Base-by-base conservation (phyloP, 2,329 filamentous ascomycete genomes). In the Fragosphaeria purpurea region DNA sequence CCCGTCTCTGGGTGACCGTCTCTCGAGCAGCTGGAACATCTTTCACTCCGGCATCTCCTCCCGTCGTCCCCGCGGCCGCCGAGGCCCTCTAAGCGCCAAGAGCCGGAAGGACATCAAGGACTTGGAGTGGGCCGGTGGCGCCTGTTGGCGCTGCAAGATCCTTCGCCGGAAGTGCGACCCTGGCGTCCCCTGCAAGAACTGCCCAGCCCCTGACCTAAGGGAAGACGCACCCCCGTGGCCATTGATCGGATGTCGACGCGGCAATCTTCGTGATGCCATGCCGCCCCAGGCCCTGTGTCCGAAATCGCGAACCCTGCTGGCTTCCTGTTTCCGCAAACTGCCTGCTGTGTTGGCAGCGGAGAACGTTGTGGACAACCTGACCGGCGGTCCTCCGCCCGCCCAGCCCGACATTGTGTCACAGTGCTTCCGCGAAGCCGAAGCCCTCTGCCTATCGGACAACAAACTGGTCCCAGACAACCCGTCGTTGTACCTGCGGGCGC, bases 81-180 rank as follows among this genome's bases (percentile, higher is more conserved):
- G 59, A 1, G 62, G 62, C 0, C 62, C 62, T 0, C 55, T 63
- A 5, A 62, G 56, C 8, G 60, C 59, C 11, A 59, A 58, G 38
- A 59, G 60, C 41, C 58, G 62, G 5, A 59, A 60, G 7, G 61
- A 60, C 41, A 63, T 63, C 53, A 59, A 58, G 34, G 58, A 56
- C 2, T 48, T 63, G 2, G 62, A 63, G 40, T 58, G 53, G 33
- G 61, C 55, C 1, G 61, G 61, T 7, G 62, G 62, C 11, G 62
- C 62, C 5, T 63, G 62, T 42, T 63, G 62, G 62, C 55, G 62
- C 13, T 63, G 62, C 54, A 62, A 62, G 47, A 62, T 63, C 2
- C 56, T 63, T 4, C 56, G 60, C 3, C 59, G 62, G 1, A 49
- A 63, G 56, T 63, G 62, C 41, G 61, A 63, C 32, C 58, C 60